These are phyloP conservation scores for Xylaria sp. DNA, from an alignment of 2,329 filamentous ascomycete genomes.

Conservation along the genomic window DNA sequence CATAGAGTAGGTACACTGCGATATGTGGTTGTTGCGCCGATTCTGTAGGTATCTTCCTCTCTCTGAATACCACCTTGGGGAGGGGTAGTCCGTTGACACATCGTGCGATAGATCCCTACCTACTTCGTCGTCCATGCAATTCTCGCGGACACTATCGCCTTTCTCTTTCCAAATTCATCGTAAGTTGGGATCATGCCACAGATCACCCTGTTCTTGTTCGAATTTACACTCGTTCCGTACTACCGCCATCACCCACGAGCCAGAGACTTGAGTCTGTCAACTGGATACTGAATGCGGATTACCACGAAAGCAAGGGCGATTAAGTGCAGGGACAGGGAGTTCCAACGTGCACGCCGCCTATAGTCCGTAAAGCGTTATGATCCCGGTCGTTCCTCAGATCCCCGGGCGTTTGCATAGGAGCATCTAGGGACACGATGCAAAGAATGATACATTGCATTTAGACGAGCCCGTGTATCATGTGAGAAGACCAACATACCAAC, in stretches of 20 bases:
- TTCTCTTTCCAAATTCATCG: neutral
- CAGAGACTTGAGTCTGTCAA: neutral
- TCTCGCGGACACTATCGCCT: neutral
- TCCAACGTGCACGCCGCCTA: neutral
- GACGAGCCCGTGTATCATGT: constrained; percentile 11
- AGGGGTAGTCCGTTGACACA: too few relatives aligned
- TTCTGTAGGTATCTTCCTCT: too few relatives aligned
- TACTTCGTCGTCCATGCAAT: neutral
- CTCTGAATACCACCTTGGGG: too few relatives aligned
- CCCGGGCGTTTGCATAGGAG: neutral
- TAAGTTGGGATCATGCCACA: neutral
- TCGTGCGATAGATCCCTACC: neutral
- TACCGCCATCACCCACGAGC: neutral
- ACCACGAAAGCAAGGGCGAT: neutral
- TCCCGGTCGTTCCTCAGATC: neutral
- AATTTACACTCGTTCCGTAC: neutral
- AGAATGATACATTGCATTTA: constrained; percentile 9
- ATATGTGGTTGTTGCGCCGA: too few relatives aligned
- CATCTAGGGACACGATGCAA: neutral
- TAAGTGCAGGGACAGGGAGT: too few relatives aligned
- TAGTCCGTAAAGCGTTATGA: neutral
- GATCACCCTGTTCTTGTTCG: neutral
- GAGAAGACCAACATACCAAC: constrained; percentile 5
- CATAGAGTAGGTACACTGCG: too few relatives aligned
- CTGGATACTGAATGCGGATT: neutral